These are phyloP conservation scores for Moricandia arvensis DNA, from an alignment of 345 rosid genomes.

Conservation along the genomic window DNA sequence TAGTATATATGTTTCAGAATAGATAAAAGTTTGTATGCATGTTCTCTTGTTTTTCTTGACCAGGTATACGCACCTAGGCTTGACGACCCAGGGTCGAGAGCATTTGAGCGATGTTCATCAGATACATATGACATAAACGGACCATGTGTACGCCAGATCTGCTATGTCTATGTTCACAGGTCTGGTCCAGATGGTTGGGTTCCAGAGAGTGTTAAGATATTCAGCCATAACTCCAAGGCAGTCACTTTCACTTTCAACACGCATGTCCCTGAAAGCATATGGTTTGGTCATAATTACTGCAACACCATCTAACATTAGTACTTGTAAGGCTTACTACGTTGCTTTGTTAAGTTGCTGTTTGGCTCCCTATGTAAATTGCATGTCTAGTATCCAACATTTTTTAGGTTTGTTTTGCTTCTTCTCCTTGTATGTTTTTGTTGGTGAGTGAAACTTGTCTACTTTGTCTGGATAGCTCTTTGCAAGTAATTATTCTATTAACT, in stretches of 20 bases:
- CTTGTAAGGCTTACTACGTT: not conserved
- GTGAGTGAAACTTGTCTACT: not conserved
- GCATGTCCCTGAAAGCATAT: not conserved
- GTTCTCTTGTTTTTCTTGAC: not conserved
- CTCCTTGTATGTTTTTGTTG: not conserved
- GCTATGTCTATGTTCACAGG: not conserved
- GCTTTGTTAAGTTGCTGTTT: not conserved
- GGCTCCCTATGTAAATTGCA: not conserved
- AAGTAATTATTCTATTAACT: too few species aligned
- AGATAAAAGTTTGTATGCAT: not conserved
- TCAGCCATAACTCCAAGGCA: not conserved
- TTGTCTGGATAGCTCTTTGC: too few species aligned
- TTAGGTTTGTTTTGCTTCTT: not conserved
- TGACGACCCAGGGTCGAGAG: not conserved
- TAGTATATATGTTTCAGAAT: not conserved
- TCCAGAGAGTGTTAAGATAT: not conserved
- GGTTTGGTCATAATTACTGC: not conserved
- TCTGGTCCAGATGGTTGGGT: not conserved
- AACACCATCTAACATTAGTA: not conserved
- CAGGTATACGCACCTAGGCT: not conserved
- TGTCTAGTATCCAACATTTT: not conserved
- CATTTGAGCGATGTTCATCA: not conserved
- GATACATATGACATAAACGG: not conserved
- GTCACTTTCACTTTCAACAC: not conserved
- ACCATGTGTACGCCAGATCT: not conserved